A percentile compares a stretch with the other conserved stretches of the same genome.
Evolutionary conservation across 202 grass and related monocot genomes (phyloP).

Genomic region (Setaria viridis): DNA sequence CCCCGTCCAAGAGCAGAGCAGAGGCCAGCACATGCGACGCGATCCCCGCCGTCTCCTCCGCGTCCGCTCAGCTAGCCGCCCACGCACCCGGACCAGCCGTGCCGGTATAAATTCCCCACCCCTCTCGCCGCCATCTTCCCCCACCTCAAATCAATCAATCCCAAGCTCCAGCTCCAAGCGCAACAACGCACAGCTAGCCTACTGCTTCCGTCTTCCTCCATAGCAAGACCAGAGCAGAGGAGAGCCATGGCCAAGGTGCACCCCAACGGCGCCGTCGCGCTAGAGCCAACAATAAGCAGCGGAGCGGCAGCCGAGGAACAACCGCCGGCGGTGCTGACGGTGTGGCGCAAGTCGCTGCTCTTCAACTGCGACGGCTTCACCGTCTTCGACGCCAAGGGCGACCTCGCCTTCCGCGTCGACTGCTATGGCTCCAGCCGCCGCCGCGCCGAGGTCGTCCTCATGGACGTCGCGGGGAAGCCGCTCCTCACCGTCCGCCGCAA

Average conservation of each 20-base stretch:
- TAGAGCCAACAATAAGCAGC: background rate
- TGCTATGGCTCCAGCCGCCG: slow-evolving; percentile 50
- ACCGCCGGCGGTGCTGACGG: slow-evolving; percentile 50
- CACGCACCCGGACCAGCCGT: too few species aligned
- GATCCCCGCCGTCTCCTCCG: too few species aligned
- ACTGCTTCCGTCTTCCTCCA: too few species aligned
- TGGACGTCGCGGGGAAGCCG: slow-evolving; percentile 70
- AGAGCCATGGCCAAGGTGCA: background rate
- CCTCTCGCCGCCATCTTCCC: too few species aligned
- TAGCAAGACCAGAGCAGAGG: background rate
- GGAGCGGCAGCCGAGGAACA: too few species aligned
- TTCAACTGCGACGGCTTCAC: slow-evolving; percentile 80
- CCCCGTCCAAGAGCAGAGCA: too few species aligned
- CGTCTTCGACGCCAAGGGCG: slow-evolving; percentile 68
- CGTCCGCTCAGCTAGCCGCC: too few species aligned
- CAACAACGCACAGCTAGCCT: too few species aligned
- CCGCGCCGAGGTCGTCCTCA: slow-evolving; percentile 75
- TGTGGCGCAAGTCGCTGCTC: slow-evolving; percentile 42
- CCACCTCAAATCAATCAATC: too few species aligned
- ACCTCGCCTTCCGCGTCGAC: slow-evolving; percentile 86
- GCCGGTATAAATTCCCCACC: too few species aligned
- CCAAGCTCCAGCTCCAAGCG: too few species aligned
- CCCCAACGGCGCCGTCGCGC: background rate
- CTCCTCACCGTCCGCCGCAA: slow-evolving; percentile 70
- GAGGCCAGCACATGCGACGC: too few species aligned